Evolutionary conservation across 345 rosid genomes (phyloP).

Genomic region (Dipteronia dyeriana): DNA sequence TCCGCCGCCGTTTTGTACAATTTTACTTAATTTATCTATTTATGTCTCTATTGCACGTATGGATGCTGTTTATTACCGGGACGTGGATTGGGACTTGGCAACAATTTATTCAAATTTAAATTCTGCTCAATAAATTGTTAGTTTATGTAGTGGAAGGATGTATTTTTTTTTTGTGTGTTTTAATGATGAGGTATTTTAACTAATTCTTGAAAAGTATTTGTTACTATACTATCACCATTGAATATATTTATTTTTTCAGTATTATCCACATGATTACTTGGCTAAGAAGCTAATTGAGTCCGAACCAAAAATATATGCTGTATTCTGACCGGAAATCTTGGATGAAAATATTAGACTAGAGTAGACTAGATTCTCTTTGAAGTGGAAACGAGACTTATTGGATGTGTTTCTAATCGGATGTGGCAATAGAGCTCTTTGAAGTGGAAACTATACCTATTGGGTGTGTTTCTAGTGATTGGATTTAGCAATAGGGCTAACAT

Average conservation of each 20-base stretch:
- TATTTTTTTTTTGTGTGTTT: background rate
- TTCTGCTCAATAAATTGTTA: background rate
- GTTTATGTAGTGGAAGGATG: background rate
- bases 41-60: background rate
- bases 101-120: background rate
- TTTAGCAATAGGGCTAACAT: background rate
- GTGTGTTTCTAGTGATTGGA: background rate
- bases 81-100: background rate
- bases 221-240: background rate
- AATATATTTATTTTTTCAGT: background rate
- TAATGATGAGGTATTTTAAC: background rate
- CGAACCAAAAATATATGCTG: background rate
- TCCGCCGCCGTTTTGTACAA: background rate
- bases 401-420: background rate
- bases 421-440: background rate
- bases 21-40: background rate
- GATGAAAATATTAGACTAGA: background rate
- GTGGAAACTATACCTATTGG: background rate
- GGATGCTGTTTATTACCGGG: background rate
- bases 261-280: background rate
- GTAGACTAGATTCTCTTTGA: background rate
- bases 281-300: background rate
- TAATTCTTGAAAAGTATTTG: background rate
- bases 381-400: background rate
- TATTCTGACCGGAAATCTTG: background rate